phyloP scores from a whole-genome alignment of 1,284 basidiomycete genomes.

The Austroboletus rostrupii region DNA sequence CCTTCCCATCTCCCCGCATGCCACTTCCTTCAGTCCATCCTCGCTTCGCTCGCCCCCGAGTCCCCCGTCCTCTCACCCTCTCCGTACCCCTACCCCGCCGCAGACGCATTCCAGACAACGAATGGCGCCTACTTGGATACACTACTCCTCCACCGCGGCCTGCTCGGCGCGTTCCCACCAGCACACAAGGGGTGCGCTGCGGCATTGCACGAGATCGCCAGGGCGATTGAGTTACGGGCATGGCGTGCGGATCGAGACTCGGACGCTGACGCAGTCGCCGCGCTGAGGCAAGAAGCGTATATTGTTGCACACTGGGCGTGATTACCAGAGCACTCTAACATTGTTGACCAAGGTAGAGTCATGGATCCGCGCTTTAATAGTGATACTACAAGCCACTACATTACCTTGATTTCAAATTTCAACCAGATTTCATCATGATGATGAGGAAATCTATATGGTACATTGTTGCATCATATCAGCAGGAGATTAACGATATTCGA shows the following conservation, averaged over 20 bases:
- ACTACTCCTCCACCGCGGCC: slow-evolving; percentile 70
- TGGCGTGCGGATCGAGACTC: slow-evolving; percentile 65
- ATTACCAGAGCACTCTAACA: background rate
- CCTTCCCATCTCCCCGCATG: slow-evolving; percentile 33
- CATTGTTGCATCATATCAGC: slow-evolving; percentile 9
- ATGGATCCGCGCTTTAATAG: no score
- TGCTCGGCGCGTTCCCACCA: slow-evolving; percentile 53
- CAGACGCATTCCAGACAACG: slow-evolving; percentile 55
- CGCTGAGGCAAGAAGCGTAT: slow-evolving; percentile 61
- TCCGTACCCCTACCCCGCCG: slow-evolving; percentile 56
- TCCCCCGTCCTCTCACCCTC: slow-evolving; percentile 36
- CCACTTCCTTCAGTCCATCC: slow-evolving; percentile 61
- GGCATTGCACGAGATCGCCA: slow-evolving; percentile 61
- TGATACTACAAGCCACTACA: background rate
- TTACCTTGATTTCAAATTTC: no score
- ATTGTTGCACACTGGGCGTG: slow-evolving; percentile 24
- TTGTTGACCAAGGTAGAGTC: background rate
- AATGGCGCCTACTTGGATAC: slow-evolving; percentile 69
- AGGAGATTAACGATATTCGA: background rate
- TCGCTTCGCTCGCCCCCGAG: slow-evolving; percentile 35
- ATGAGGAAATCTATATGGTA: slow-evolving; percentile 8
- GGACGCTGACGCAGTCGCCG: slow-evolving; percentile 60
- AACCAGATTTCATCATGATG: background rate
- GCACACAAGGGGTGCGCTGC: slow-evolving; percentile 59
- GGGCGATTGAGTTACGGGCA: slow-evolving; percentile 51